These are phyloP conservation scores for Colletotrichum endophyticum DNA, from an alignment of 2,329 filamentous ascomycete genomes.

Conservation along the genomic window DNA sequence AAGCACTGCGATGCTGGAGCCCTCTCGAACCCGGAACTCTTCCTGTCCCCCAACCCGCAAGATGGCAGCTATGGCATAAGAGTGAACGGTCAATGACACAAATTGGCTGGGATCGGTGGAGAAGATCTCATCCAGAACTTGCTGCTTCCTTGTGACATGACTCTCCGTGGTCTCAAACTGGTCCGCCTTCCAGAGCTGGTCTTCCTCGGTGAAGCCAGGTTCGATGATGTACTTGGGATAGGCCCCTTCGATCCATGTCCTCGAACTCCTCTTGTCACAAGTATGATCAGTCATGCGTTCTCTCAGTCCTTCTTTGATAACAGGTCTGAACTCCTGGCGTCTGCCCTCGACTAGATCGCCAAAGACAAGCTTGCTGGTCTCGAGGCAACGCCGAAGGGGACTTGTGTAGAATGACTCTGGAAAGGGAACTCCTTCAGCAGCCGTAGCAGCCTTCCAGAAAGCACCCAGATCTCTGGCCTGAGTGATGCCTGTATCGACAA, in stretches of 20 bases:
- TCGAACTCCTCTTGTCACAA: constrained; percentile 60
- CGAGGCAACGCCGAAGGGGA: constrained; percentile 62
- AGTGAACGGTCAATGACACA: constrained; percentile 57
- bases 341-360: constrained; percentile 38
- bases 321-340: constrained; percentile 49
- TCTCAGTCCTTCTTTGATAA: constrained; percentile 62
- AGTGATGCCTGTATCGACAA: constrained; percentile 55
- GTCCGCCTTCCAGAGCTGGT: constrained; percentile 55
- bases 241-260: constrained; percentile 49
- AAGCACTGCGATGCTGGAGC: constrained; percentile 58
- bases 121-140: constrained; percentile 53
- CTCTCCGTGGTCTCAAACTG: constrained; percentile 53
- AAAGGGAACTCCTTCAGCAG: constrained; percentile 51
- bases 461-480: constrained; percentile 57
- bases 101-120: constrained; percentile 39
- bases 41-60: constrained; percentile 45
- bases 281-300: constrained; percentile 67
- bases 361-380: constrained; percentile 60
- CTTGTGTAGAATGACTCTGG: constrained; percentile 62
- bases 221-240: constrained; percentile 60
- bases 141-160: constrained; percentile 47
- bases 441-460: constrained; percentile 56
- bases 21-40: constrained; percentile 54
- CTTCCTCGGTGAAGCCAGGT: constrained; percentile 57
- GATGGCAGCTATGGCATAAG: constrained; percentile 49